A percentile compares a stretch with the other conserved stretches of the same genome.
Evolutionary conservation across 495 filamentous ascomycete genomes (phyloP).

Genomic region (Neurospora pannonica): DNA sequence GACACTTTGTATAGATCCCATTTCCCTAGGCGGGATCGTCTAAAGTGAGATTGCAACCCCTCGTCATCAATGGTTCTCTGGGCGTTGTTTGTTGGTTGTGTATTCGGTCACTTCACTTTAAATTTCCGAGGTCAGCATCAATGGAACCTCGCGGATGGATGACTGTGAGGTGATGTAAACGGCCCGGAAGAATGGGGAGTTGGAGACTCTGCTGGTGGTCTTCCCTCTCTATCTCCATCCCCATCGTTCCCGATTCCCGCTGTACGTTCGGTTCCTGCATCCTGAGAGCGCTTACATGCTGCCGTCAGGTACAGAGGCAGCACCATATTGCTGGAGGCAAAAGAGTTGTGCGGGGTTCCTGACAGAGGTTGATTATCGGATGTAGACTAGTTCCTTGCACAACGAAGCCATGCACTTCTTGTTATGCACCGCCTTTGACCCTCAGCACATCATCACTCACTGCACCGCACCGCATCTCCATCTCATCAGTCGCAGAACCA

Average conservation of each 20-base stretch:
- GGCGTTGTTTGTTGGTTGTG: not conserved
- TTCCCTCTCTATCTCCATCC: not conserved
- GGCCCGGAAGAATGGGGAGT: not conserved
- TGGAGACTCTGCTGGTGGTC: not conserved
- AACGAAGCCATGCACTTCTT: not conserved
- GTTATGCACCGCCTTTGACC: not conserved
- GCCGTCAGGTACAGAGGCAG: not conserved
- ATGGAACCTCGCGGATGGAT: not conserved
- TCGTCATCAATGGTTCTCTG: not conserved
- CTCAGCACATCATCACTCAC: not conserved
- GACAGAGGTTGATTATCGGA: not conserved
- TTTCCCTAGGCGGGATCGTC: not conserved
- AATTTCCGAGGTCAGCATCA: not conserved
- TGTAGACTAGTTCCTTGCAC: not conserved
- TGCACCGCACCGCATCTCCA: not conserved
- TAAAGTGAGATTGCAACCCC: not conserved
- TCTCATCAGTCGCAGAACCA: not conserved
- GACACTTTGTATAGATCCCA: not conserved
- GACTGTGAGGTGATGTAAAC: not conserved
- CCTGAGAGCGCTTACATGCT: not conserved
- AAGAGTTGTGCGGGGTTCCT: not conserved
- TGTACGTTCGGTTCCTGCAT: not conserved
- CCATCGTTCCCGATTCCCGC: not conserved
- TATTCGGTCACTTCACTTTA: not conserved
- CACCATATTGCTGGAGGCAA: not conserved